Percentiles rank a stretch among this genome's conserved stretches.
phyloP scores from a whole-genome alignment of 257 asterid genomes.

The Salvia hispanica region DNA sequence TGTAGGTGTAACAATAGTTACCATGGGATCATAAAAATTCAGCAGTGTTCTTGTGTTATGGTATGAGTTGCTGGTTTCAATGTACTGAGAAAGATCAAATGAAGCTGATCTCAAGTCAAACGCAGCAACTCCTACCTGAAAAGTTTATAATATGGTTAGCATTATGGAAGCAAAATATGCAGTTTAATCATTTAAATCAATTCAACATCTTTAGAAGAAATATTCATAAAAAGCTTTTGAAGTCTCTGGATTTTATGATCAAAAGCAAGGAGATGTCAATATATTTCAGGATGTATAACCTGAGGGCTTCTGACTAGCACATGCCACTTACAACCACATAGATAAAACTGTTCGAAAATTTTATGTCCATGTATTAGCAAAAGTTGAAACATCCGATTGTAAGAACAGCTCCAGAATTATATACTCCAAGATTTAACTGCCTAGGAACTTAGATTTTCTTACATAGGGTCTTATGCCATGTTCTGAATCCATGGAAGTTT shows the following conservation, averaged over 20 bases:
- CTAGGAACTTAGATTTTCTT: conserved; percentile 7
- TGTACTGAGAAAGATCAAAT: conserved; percentile 90
- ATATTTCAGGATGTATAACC: conserved; percentile 6
- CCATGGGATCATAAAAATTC: conserved; percentile 87
- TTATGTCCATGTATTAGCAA: conserved; percentile 4
- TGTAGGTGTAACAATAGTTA: conserved; percentile 76
- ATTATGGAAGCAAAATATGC: conserved; percentile 13
- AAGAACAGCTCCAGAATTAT: conserved; percentile 21
- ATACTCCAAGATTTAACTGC: not conserved
- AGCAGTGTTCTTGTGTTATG: conserved; percentile 92
- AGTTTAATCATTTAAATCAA: not conserved
- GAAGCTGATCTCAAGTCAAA: conserved; percentile 95
- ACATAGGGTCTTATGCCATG: conserved; percentile 15
- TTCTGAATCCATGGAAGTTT: not conserved
- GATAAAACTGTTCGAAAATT: conserved; percentile 4
- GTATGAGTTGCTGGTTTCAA: conserved; percentile 93
- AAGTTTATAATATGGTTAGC: conserved; percentile 18
- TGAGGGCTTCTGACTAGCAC: conserved; percentile 19
- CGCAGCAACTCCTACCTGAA: conserved; percentile 97
- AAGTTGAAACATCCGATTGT: conserved; percentile 21
- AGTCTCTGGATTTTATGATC: conserved; percentile 20
- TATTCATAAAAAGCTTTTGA: not conserved
- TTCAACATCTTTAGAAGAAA: conserved; percentile 18
- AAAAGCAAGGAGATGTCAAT: not conserved
- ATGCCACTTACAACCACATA: conserved; percentile 14